A percentile compares a stretch with the other conserved stretches of the same genome.
Conservation (phyloP, 306 rosid species). For the Inga laurina region DNA sequence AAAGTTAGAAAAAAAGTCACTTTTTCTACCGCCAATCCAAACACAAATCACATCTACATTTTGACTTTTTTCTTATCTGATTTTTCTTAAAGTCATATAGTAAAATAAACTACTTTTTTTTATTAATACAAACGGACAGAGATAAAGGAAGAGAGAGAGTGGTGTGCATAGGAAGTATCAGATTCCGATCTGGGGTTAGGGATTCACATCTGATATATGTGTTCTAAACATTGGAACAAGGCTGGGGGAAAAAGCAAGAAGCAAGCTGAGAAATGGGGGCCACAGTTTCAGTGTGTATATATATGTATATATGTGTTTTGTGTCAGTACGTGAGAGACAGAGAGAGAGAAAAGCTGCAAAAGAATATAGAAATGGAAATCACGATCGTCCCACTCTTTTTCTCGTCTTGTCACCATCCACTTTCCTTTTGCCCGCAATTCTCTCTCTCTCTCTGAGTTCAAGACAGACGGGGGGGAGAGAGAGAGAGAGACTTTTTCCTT, state of each 20-base stretch:
- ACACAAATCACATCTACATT: too few relatives aligned
- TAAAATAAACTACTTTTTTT: too few relatives aligned
- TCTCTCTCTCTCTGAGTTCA: constrained; percentile 1
- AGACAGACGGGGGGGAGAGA: not conserved
- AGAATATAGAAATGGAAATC: constrained; percentile 87
- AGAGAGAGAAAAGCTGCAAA: constrained; percentile 67
- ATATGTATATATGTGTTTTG: not conserved
- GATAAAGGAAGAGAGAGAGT: not conserved
- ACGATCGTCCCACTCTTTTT: constrained; percentile 70
- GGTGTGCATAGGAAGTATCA: not conserved
- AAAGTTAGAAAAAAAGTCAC: too few relatives aligned
- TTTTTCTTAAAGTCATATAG: too few relatives aligned
- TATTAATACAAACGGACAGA: too few relatives aligned
- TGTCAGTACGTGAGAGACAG: constrained; percentile 1
- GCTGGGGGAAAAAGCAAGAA: constrained; percentile 30
- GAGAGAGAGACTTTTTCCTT: not conserved
- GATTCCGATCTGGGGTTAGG: too few relatives aligned
- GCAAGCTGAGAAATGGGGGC: constrained; percentile 49
- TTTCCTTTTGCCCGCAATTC: constrained; percentile 44
- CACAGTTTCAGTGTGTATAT: constrained; percentile 33
- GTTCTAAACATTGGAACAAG: not conserved
- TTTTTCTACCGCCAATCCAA: too few relatives aligned
- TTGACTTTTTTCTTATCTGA: too few relatives aligned
- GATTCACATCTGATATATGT: not conserved
- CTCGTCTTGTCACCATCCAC: constrained; percentile 72